These are phyloP conservation scores for Lepraria neglecta DNA, from an alignment of 495 filamentous ascomycete species.

Conservation along the genomic window DNA sequence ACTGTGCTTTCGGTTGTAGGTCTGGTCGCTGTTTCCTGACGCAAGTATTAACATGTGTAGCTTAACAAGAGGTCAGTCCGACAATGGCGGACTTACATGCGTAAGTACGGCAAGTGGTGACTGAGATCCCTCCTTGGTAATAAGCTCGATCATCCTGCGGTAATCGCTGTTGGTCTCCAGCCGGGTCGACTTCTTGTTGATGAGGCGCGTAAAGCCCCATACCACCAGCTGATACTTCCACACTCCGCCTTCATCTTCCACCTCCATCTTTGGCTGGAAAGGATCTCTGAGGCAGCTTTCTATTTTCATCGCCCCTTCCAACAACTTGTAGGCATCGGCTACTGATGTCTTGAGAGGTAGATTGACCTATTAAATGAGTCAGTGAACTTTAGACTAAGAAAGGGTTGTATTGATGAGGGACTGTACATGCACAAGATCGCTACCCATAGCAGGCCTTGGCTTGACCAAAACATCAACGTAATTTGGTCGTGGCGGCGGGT, in stretches of 20 bases:
- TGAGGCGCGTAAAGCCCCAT: background rate
- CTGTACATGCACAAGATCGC: no score
- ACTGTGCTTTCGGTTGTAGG: background rate
- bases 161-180: slow-evolving; percentile 6
- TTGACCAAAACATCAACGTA: background rate
- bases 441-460: background rate
- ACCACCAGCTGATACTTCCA: slow-evolving; percentile 16
- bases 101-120: slow-evolving; percentile 3
- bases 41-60: background rate
- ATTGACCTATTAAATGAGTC: background rate
- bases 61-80: no score
- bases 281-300: background rate
- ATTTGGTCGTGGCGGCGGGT: background rate
- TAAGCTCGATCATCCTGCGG: background rate
- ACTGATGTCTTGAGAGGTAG: background rate
- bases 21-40: background rate
- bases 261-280: background rate
- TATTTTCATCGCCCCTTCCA: background rate
- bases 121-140: background rate
- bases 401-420: no score
- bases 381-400: background rate
- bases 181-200: background rate
- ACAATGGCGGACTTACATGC: background rate
- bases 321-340: background rate
- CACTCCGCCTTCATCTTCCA: background rate